phyloP scores from a whole-genome alignment of 495 filamentous ascomycete species.

The Daldinia bambusicola region DNA sequence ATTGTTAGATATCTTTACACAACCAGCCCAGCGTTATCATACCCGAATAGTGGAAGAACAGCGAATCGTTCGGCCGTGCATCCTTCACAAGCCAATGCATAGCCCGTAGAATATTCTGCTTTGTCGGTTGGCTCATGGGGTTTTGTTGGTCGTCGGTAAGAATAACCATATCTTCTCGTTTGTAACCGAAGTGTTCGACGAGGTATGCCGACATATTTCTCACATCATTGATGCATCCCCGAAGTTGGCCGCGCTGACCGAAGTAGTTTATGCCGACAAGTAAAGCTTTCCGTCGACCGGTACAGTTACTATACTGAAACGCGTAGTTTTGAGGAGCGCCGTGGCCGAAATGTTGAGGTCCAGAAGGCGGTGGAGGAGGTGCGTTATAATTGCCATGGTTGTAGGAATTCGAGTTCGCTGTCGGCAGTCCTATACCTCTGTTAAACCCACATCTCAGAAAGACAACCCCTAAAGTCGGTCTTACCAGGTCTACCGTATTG shows the following conservation, averaged over 20 bases:
- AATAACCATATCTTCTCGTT: constrained; percentile 97
- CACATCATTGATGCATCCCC: constrained; percentile 98
- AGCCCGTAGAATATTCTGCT: constrained; percentile 92
- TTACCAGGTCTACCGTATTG: constrained; percentile 58
- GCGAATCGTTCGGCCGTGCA: constrained; percentile 89
- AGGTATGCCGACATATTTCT: constrained; percentile 96
- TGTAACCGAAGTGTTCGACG: constrained; percentile 90
- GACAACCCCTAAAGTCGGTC: constrained; percentile 22
- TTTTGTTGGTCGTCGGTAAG: constrained; percentile 98
- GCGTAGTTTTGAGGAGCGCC: constrained; percentile 82
- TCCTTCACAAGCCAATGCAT: constrained; percentile 99
- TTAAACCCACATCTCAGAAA: constrained; percentile 2
- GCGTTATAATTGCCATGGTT: constrained; percentile 62
- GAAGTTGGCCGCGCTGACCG: constrained; percentile 86
- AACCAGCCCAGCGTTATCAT: constrained; percentile 43
- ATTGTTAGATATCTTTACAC: constrained; percentile 5
- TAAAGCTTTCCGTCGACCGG: constrained; percentile 88
- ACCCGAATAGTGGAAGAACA: constrained; percentile 99
- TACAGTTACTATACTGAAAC: constrained; percentile 93
- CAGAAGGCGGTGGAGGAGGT: constrained; percentile 68
- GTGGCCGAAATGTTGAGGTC: constrained; percentile 74
- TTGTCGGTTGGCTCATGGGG: constrained; percentile 95
- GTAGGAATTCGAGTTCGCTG: constrained; percentile 63
- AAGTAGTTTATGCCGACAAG: constrained; percentile 99
- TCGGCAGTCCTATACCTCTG: constrained; percentile 52